Evolutionary conservation across 331 rosid species (phyloP).

Genomic region (Quercus lobata): DNA sequence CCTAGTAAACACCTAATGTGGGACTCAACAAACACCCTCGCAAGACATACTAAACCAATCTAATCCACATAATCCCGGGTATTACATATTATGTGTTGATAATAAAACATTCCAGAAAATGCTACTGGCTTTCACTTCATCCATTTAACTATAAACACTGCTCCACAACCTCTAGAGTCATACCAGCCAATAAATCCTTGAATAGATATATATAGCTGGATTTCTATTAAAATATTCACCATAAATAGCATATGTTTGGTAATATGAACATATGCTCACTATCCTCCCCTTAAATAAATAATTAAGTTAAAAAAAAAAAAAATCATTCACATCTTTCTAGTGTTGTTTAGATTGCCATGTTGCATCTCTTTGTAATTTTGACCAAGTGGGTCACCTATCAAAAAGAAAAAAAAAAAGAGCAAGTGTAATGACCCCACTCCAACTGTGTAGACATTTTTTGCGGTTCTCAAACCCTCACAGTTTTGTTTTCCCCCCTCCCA

Average conservation of each 20-base stretch:
- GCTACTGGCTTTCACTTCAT: neutral
- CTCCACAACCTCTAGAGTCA: no score
- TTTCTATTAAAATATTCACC: neutral
- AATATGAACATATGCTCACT: neutral
- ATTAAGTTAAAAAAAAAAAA: no score
- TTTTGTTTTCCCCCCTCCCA: no score
- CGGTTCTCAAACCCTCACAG: no score
- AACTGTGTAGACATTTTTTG: no score
- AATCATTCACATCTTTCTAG: neutral
- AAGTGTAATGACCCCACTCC: no score
- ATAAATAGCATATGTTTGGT: neutral
- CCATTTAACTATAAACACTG: neutral
- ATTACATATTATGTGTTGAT: neutral
- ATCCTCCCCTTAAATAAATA: no score
- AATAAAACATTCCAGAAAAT: neutral
- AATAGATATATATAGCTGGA: neutral
- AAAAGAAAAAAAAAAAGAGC: no score
- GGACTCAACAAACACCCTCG: no score
- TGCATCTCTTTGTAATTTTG: neutral
- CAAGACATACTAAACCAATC: no score
- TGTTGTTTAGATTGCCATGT: neutral
- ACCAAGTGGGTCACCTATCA: neutral
- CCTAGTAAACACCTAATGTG: no score
- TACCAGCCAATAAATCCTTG: neutral
- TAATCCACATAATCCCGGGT: constrained; percentile 15